These are phyloP conservation scores for Harringtonia lauricola DNA, from an alignment of 2,329 filamentous ascomycete species.

Conservation along the genomic window DNA sequence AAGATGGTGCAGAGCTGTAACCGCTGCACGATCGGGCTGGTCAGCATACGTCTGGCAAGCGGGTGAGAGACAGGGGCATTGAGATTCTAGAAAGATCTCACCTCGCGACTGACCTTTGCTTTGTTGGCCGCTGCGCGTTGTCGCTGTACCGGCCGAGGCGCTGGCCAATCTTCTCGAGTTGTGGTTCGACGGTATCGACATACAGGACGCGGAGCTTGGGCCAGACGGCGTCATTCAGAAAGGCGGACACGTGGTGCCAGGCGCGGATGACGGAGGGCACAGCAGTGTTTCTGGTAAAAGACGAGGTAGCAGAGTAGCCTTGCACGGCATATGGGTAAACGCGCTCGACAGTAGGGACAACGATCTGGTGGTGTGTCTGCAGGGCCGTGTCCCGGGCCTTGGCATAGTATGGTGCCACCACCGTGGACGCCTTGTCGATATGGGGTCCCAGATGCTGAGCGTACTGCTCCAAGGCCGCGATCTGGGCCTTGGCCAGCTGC, in stretches of 20 bases:
- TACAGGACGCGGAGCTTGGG: conserved; percentile 74
- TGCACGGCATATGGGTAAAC: conserved; percentile 62
- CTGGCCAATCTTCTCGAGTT: conserved; percentile 84
- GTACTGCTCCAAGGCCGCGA: conserved; percentile 54
- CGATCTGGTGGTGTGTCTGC: conserved; percentile 58
- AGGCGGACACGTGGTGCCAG: conserved; percentile 57
- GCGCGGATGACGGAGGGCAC: conserved; percentile 62
- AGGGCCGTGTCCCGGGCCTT: conserved; percentile 50
- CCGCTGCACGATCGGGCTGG: neutral
- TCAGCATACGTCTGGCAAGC: neutral
- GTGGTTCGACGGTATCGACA: conserved; percentile 86
- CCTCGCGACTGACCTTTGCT: neutral
- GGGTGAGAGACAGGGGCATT: too few relatives aligned
- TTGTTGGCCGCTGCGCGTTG: conserved; percentile 14
- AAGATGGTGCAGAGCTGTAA: conserved; percentile 16
- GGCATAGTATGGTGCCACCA: conserved; percentile 62
- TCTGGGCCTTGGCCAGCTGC: conserved; percentile 55
- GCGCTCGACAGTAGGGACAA: conserved; percentile 55
- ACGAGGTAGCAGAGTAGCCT: conserved; percentile 54
- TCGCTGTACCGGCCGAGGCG: conserved; percentile 68
- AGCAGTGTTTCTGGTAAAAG: conserved; percentile 57
- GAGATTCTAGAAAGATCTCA: neutral
- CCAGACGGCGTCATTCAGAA: conserved; percentile 69
- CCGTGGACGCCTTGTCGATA: conserved; percentile 47
- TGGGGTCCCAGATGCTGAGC: conserved; percentile 62